Conservation (phyloP, 805 yeast genomes). For the Suhomyces sp. region DNA sequence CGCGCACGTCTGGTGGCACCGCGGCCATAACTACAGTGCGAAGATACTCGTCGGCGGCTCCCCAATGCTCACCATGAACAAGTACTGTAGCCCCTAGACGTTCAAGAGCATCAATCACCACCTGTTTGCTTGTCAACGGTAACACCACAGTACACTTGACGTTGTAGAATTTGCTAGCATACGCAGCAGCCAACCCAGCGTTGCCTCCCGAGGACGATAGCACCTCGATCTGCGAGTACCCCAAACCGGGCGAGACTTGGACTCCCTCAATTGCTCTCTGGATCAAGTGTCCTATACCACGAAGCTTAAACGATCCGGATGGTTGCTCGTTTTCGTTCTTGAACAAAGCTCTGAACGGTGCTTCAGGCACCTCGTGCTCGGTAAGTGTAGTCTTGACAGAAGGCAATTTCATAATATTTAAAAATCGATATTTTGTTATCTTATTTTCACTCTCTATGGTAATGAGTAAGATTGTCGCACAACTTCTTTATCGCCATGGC, state of each 20-base stretch:
- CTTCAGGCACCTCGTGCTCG: background rate
- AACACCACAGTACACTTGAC: constrained; percentile 31
- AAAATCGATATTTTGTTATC: too few species aligned
- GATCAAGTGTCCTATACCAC: constrained; percentile 12
- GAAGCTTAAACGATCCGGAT: constrained; percentile 13
- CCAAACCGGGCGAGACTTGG: background rate
- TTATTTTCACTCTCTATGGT: too few species aligned
- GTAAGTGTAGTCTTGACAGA: constrained; percentile 5
- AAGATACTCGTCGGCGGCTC: constrained; percentile 29
- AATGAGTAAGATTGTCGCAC: background rate
- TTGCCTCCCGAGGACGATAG: constrained; percentile 35
- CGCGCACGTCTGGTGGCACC: constrained; percentile 11
- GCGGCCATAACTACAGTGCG: constrained; percentile 13
- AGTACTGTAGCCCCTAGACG: constrained; percentile 22
- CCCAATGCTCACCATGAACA: constrained; percentile 29
- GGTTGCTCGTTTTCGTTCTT: constrained; percentile 14
- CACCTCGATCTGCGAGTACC: constrained; percentile 17
- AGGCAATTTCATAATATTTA: background rate
- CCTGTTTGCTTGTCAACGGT: constrained; percentile 18
- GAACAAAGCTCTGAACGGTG: constrained; percentile 5
- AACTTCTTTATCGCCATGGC: background rate
- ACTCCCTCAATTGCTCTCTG: background rate
- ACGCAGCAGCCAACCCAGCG: constrained; percentile 37
- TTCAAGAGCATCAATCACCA: constrained; percentile 18
- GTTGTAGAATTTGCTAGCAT: constrained; percentile 17